These are phyloP conservation scores for Phellopilus nigrolimitatus DNA, from an alignment of 1,284 basidiomycete genomes.

Conservation along the genomic window DNA sequence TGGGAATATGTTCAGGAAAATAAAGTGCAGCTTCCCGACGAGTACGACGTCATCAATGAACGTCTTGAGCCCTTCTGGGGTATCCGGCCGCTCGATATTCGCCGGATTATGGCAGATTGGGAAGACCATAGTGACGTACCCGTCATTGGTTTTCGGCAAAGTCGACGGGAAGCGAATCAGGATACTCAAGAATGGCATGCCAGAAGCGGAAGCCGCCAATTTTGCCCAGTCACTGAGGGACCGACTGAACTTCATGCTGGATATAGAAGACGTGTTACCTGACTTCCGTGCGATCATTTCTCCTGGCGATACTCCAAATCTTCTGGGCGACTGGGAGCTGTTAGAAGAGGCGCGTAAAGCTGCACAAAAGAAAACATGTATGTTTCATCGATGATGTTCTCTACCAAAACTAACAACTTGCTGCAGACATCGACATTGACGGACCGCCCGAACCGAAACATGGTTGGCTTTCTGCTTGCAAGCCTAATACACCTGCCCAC, in stretches of 20 bases:
- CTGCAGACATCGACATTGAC: constrained; percentile 17
- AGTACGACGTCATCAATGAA: constrained; percentile 29
- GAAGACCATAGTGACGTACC: constrained; percentile 21
- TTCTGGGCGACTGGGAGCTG: constrained; percentile 41
- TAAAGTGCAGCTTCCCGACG: constrained; percentile 32
- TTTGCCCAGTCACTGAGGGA: constrained; percentile 13
- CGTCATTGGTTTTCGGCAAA: constrained; percentile 24
- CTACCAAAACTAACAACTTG: background rate
- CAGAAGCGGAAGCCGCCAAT: constrained; percentile 8
- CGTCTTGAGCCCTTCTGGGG: constrained; percentile 28
- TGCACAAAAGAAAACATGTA: constrained; percentile 39
- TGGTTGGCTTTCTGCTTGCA: constrained; percentile 20
- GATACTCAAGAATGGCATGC: constrained; percentile 21
- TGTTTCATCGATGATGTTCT: constrained; percentile 23
- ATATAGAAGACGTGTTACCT: constrained; percentile 35
- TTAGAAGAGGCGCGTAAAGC: constrained; percentile 36
- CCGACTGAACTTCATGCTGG: constrained; percentile 33
- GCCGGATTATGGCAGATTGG: constrained; percentile 19
- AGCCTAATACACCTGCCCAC: constrained; percentile 13
- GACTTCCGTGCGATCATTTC: constrained; percentile 42
- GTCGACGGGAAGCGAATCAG: constrained; percentile 14
- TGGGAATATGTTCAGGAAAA: constrained; percentile 28
- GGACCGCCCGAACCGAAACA: constrained; percentile 17
- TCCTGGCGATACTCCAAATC: constrained; percentile 43
- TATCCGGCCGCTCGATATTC: constrained; percentile 23